These are phyloP conservation scores for Cutaneotrichosporon arboriforme DNA, from an alignment of 1,284 basidiomycete genomes.

Conservation along the genomic window DNA sequence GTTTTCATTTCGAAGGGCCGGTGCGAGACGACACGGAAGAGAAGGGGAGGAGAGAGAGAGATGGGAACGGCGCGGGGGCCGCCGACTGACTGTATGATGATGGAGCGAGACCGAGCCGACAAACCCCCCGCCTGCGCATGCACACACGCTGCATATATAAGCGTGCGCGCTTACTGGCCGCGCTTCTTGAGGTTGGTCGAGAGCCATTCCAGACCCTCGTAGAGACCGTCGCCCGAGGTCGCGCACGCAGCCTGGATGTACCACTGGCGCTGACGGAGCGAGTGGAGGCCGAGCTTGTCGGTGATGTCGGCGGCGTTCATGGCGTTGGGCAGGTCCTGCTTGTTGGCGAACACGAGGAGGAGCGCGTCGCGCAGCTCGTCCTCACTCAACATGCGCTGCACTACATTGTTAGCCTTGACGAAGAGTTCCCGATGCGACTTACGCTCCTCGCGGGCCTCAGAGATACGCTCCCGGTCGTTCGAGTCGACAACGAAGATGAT, in stretches of 20 bases:
- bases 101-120: too few relatives aligned
- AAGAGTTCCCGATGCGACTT: slow-evolving; percentile 17
- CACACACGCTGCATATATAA: neutral
- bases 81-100: slow-evolving; percentile 1
- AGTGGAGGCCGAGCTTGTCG: slow-evolving; percentile 97
- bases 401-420: slow-evolving; percentile 9
- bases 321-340: slow-evolving; percentile 97
- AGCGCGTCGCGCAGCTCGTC: slow-evolving; percentile 98
- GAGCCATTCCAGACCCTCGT: slow-evolving; percentile 94
- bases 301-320: slow-evolving; percentile 99
- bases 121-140: too few relatives aligned
- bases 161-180: slow-evolving; percentile 23
- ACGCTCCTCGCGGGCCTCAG: slow-evolving; percentile 95
- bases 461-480: slow-evolving; percentile 98
- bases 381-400: slow-evolving; percentile 99
- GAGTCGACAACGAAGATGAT: slow-evolving; percentile 99
- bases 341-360: slow-evolving; percentile 98
- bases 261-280: slow-evolving; percentile 94
- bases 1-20: slow-evolving; percentile 17
- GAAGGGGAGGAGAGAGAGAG: slow-evolving; percentile 5
- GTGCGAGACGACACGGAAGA: slow-evolving; percentile 8
- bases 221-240: slow-evolving; percentile 96
- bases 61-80: slow-evolving; percentile 4
- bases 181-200: slow-evolving; percentile 50
- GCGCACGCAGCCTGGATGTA: slow-evolving; percentile 99